These are phyloP conservation scores for Venturia aucupariae DNA, from an alignment of 2,329 filamentous ascomycete genomes.

Conservation along the genomic window DNA sequence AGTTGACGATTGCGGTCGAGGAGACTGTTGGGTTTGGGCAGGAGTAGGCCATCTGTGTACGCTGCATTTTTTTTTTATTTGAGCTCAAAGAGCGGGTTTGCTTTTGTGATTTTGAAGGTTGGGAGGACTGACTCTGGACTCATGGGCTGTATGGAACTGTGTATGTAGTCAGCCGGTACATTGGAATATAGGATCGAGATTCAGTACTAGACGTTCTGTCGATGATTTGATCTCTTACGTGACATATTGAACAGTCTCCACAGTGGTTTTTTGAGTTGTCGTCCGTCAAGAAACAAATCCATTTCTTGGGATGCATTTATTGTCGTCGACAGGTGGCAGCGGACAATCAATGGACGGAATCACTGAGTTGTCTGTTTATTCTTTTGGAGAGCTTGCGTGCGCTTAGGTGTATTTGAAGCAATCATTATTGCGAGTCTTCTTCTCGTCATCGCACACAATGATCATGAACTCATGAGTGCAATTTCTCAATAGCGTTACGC, in stretches of 20 bases:
- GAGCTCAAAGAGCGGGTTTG: background rate
- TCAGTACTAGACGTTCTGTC: background rate
- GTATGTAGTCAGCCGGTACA: conserved; percentile 2
- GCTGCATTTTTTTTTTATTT: background rate
- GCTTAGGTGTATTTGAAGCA: background rate
- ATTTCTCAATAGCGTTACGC: too few species aligned
- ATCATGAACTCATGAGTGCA: too few species aligned
- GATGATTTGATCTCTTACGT: background rate
- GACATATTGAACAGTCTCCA: background rate
- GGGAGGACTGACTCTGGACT: background rate
- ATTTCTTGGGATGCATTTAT: too few species aligned
- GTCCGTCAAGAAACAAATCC: too few species aligned
- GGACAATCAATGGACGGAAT: too few species aligned
- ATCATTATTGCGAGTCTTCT: too few species aligned
- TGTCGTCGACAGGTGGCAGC: too few species aligned
- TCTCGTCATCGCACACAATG: too few species aligned
- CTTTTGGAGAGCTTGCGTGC: background rate
- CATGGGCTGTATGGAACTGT: conserved; percentile 1
- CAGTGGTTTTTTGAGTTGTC: too few species aligned
- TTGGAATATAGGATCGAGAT: background rate
- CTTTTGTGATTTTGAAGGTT: background rate
- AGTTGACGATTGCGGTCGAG: conserved; percentile 93
- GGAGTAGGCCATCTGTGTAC: conserved; percentile 50
- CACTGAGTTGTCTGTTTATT: too few species aligned
- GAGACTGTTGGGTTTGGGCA: conserved; percentile 98